Evolutionary conservation across 257 asterid species (phyloP), one percentile per base, ranked within the genome.

Genomic region (Solanum commersonii): DNA sequence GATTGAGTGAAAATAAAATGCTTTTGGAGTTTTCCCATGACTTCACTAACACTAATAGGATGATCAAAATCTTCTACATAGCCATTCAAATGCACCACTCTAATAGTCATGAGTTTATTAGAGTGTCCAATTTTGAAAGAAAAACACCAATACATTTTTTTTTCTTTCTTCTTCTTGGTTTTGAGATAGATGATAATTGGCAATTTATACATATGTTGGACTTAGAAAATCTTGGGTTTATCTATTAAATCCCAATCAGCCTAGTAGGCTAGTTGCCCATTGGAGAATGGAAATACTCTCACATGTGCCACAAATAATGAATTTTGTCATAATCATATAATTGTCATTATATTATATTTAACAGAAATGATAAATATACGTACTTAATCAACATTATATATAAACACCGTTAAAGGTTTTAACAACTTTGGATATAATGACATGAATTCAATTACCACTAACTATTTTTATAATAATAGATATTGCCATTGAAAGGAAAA

Each of bases 11-110:
- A 90, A 29, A 94, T 71, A 9, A 94, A 90, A 52, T 92, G 94
- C 8, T 84, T 90, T 6, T 86, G 37, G 59, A 90, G 59, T 37
- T 87, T 89, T 3, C 92, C 91, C 2, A 88, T 91, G 23, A 94
- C 91, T 87, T 93, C 92, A 56, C 87, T 90, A n/a, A 89, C 94
- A 16, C 92, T 90, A 67, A 92, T 87, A 5, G 95, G 95, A 49
- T 88, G 74, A 34, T 90, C 90, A 13, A 91, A 90, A 74, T 91
- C 92, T 59, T 93, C 93, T 3, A 92, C 87, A 25, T 59, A 79
- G 3, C 95, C 97, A 68, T 92, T 91, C 20, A 93, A 49, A 10
- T 91, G 91, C 5, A 93, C 92, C 27, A 94, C 87, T 87, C 92
- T 90, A 12, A 91, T 90, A 81, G 6, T 88, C 34, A 65, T 91